A percentile compares a stretch with the other conserved stretches of the same genome.
Conservation (phyloP, 257 asterid species). For the Misopates orontium region DNA sequence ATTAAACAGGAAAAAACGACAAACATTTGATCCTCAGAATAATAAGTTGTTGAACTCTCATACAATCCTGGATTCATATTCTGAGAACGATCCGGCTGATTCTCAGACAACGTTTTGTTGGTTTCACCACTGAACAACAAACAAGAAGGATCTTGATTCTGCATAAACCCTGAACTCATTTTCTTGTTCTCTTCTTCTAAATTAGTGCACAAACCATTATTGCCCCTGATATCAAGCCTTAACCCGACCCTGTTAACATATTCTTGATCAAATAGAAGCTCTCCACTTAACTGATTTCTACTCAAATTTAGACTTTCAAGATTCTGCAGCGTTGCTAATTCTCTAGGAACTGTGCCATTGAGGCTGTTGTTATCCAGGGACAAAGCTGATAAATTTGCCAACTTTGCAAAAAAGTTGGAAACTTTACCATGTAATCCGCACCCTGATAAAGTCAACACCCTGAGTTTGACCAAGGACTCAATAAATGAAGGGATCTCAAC, state of each 20-base stretch:
- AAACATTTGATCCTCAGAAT: slow-evolving; percentile 17
- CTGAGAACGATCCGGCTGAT: slow-evolving; percentile 7
- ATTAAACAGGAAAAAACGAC: slow-evolving; percentile 22
- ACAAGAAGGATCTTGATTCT: slow-evolving; percentile 27
- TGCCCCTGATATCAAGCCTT: slow-evolving; percentile 57
- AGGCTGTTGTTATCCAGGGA: slow-evolving; percentile 49
- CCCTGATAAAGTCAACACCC: slow-evolving; percentile 44
- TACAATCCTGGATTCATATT: slow-evolving; percentile 34
- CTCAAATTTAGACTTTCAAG: slow-evolving; percentile 51
- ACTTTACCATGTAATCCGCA: slow-evolving; percentile 58
- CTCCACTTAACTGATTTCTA: slow-evolving; percentile 49
- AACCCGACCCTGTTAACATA: slow-evolving; percentile 47
- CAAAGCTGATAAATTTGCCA: slow-evolving; percentile 40
- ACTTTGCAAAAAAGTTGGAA: slow-evolving; percentile 28
- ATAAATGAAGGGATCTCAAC: slow-evolving; percentile 38
- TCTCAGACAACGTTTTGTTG: slow-evolving; percentile 36
- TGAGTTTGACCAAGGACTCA: slow-evolving; percentile 32
- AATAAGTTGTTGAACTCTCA: slow-evolving; percentile 20
- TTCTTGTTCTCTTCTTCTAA: slow-evolving; percentile 7
- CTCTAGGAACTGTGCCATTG: slow-evolving; percentile 49
- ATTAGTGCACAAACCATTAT: slow-evolving; percentile 44
- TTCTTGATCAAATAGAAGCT: slow-evolving; percentile 39
- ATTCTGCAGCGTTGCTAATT: slow-evolving; percentile 32
- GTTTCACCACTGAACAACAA: slow-evolving; percentile 23
- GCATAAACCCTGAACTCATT: no score